Percentiles rank a stretch among this genome's conserved stretches.
These are phyloP conservation scores for Colletotrichum sp. DNA, from an alignment of 2,329 filamentous ascomycete species.

Conservation along the genomic window DNA sequence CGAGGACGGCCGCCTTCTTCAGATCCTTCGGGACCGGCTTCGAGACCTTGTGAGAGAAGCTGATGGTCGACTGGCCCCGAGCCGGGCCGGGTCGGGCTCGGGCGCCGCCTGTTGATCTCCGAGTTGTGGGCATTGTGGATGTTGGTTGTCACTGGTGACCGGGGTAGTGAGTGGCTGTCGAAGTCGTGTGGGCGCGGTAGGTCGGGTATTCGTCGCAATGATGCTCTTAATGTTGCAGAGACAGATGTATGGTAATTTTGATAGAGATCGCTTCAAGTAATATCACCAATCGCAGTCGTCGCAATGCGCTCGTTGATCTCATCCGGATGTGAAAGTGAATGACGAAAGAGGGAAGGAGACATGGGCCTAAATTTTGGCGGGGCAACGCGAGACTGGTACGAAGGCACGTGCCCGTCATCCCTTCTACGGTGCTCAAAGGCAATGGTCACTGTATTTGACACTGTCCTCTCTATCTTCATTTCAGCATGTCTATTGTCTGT, in stretches of 20 bases:
- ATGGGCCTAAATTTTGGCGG: constrained; percentile 44
- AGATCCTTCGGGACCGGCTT: constrained; percentile 54
- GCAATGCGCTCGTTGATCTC: background rate
- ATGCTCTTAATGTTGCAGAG: background rate
- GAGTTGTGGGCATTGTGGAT: constrained; percentile 52
- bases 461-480: background rate
- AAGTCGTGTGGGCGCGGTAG: background rate
- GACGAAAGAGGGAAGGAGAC: constrained; percentile 21
- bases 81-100: constrained; percentile 38
- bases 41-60: constrained; percentile 63
- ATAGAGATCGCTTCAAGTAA: background rate
- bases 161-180: background rate
- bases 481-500: background rate
- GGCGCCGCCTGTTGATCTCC: constrained; percentile 49
- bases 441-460: accelerated
- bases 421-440: background rate
- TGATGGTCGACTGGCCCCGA: constrained; percentile 60
- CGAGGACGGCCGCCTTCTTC: constrained; percentile 43
- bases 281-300: background rate
- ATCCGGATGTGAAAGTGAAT: background rate
- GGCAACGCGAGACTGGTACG: constrained; percentile 59
- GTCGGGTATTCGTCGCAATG: background rate
- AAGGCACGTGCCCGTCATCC: constrained; percentile 48
- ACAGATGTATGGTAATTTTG: background rate
- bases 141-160: constrained; percentile 6